A percentile compares a stretch with the other conserved stretches of the same genome.
Conservation (phyloP, 768 basidiomycete genomes). For the Calocera cornea region DNA sequence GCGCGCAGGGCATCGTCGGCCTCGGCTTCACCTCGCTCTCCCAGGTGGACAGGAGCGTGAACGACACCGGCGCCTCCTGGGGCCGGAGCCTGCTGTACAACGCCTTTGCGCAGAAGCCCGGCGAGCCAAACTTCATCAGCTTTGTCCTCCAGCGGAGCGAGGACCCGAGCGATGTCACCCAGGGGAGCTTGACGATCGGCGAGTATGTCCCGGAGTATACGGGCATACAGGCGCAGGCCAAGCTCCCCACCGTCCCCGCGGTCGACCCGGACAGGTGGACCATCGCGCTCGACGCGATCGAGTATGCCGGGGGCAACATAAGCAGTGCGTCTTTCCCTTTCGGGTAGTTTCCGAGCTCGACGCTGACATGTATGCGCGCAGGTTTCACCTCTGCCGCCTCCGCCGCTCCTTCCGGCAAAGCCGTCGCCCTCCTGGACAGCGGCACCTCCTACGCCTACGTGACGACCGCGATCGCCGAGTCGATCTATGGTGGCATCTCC, state of each 20-base stretch:
- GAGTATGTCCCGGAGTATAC: constrained; percentile 54
- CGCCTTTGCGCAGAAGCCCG: constrained; percentile 52
- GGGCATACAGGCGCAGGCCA: constrained; percentile 39
- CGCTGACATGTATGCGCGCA: neutral
- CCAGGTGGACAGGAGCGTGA: constrained; percentile 48
- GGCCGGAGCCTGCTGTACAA: constrained; percentile 67
- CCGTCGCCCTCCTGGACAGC: constrained; percentile 64
- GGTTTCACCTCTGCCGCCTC: constrained; percentile 38
- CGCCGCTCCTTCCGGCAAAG: constrained; percentile 51
- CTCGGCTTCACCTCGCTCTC: constrained; percentile 71
- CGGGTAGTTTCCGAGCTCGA: too few species aligned
- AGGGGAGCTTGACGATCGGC: constrained; percentile 62
- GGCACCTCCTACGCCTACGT: constrained; percentile 78
- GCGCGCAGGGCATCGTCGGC: constrained; percentile 57
- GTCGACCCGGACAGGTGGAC: constrained; percentile 56
- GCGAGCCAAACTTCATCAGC: constrained; percentile 66
- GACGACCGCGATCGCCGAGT: constrained; percentile 45
- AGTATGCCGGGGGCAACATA: constrained; percentile 7
- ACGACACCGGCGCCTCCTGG: constrained; percentile 37
- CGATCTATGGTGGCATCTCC: constrained; percentile 53
- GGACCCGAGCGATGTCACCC: constrained; percentile 38
- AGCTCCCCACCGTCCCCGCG: constrained; percentile 63
- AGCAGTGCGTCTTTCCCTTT: neutral
- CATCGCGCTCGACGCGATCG: constrained; percentile 57
- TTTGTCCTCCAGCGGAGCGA: constrained; percentile 54